Evolutionary conservation across 441 rosid genomes (phyloP).

Genomic region (Arabidopsis hybrid): DNA sequence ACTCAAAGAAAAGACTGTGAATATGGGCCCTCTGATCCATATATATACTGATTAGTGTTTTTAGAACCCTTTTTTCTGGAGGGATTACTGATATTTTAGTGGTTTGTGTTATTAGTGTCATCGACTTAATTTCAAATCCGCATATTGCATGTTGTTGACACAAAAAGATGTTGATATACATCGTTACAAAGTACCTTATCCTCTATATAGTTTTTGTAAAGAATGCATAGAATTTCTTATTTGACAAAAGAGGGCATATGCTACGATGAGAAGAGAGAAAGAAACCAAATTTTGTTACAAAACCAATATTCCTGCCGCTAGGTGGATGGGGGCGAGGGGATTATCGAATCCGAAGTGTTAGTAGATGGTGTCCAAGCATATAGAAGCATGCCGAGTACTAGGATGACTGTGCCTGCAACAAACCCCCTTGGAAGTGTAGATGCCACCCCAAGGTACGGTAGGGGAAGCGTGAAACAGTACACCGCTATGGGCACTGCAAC

Average conservation of each 20-base stretch:
- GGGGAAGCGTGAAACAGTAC: conserved; percentile 78
- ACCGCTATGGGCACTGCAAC: conserved; percentile 81
- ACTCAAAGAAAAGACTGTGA: not conserved
- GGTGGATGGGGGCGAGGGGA: conserved; percentile 38
- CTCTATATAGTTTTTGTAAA: not conserved
- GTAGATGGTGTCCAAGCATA: conserved; percentile 78
- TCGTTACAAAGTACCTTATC: not conserved
- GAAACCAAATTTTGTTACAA: conserved; percentile 15
- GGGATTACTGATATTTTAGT: too few relatives aligned
- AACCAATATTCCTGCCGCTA: conserved; percentile 23
- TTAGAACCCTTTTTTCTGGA: too few relatives aligned
- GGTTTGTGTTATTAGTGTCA: too few relatives aligned
- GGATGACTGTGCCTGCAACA: conserved; percentile 78
- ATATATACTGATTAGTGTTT: not conserved
- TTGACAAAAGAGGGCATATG: conserved; percentile 12
- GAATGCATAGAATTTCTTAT: not conserved
- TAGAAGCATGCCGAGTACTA: conserved; percentile 75
- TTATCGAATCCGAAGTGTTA: conserved; percentile 25
- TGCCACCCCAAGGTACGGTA: conserved; percentile 83
- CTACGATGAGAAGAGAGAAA: conserved; percentile 13
- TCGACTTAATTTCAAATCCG: not conserved
- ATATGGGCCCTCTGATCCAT: conserved; percentile 17
- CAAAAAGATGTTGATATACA: not conserved
- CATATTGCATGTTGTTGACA: not conserved
- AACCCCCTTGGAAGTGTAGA: conserved; percentile 86